These are phyloP conservation scores for Oryza meridionalis DNA, from an alignment of 176 grass and related monocot species.

Conservation along the genomic window DNA sequence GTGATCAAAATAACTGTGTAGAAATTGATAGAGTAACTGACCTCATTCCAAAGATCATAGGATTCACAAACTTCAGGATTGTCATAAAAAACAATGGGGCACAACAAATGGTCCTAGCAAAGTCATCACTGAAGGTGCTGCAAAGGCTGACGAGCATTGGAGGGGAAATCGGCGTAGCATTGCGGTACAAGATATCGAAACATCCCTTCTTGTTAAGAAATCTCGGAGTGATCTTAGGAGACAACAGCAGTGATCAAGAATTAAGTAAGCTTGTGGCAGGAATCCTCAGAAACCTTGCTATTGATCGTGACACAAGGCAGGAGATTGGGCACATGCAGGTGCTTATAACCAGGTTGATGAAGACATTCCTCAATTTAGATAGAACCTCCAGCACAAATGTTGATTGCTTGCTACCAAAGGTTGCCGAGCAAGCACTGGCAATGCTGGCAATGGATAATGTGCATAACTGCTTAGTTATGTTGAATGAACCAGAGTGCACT, in stretches of 20 bases:
- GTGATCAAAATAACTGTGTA: too few species aligned
- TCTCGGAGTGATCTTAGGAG: too few species aligned
- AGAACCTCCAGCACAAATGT: background rate
- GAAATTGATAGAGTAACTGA: too few species aligned
- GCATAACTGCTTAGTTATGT: conserved; percentile 13
- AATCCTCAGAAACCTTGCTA: conserved; percentile 20
- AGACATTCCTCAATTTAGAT: background rate
- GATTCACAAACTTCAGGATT: too few species aligned
- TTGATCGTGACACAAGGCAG: background rate
- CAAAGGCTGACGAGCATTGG: too few species aligned
- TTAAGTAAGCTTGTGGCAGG: background rate
- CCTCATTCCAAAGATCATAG: too few species aligned
- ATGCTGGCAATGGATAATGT: conserved; percentile 1
- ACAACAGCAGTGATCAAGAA: background rate
- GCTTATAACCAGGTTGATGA: background rate
- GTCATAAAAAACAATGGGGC: too few species aligned
- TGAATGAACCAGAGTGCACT: background rate
- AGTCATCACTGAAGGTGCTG: too few species aligned
- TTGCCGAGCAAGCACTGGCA: background rate
- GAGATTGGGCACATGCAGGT: background rate
- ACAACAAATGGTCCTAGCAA: too few species aligned
- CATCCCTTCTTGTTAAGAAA: too few species aligned
- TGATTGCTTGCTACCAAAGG: background rate
- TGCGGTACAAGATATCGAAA: too few species aligned
- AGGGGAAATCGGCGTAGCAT: too few species aligned